Percentiles rank a stretch among this genome's conserved stretches.
Conservation (phyloP, 2,329 filamentous ascomycete genomes). For the Simplicillium sp. region DNA sequence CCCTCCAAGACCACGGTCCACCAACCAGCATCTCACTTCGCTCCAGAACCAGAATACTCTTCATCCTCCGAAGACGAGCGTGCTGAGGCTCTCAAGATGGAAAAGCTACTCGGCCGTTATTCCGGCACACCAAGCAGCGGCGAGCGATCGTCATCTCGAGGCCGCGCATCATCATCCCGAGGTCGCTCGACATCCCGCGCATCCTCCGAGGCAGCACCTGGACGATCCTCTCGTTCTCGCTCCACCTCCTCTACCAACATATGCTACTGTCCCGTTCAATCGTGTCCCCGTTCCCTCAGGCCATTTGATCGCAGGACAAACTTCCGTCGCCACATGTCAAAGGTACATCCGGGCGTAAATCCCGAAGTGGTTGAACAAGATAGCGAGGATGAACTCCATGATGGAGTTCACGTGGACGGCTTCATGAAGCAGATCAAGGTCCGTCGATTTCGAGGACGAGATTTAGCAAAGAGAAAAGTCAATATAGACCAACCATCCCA, state of each 20-base stretch:
- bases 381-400: conserved; percentile 45
- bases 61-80: too few relatives aligned
- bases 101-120: too few relatives aligned
- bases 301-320: conserved; percentile 27
- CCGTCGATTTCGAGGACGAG: conserved; percentile 33
- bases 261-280: conserved; percentile 25
- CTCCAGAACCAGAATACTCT: too few relatives aligned
- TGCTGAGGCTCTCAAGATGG: too few relatives aligned
- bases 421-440: conserved; percentile 49
- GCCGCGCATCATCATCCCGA: too few relatives aligned
- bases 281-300: conserved; percentile 24
- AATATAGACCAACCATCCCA: conserved; percentile 3
- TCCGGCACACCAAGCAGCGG: too few relatives aligned
- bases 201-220: too few relatives aligned
- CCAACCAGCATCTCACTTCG: too few relatives aligned
- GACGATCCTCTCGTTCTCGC: conserved; percentile 14
- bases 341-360: conserved; percentile 26
- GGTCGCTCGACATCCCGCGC: too few relatives aligned
- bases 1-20: conserved; percentile 7
- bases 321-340: conserved; percentile 25
- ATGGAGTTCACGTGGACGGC: conserved; percentile 59
- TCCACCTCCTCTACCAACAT: conserved; percentile 18
- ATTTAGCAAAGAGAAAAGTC: conserved; percentile 17
- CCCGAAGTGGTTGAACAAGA: conserved; percentile 19
- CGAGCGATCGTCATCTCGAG: conserved; percentile 1